Evolutionary conservation across 2,329 filamentous ascomycete genomes (phyloP), one percentile per base, ranked within the genome.

Genomic region (Gaeumannomyces sp.): DNA sequence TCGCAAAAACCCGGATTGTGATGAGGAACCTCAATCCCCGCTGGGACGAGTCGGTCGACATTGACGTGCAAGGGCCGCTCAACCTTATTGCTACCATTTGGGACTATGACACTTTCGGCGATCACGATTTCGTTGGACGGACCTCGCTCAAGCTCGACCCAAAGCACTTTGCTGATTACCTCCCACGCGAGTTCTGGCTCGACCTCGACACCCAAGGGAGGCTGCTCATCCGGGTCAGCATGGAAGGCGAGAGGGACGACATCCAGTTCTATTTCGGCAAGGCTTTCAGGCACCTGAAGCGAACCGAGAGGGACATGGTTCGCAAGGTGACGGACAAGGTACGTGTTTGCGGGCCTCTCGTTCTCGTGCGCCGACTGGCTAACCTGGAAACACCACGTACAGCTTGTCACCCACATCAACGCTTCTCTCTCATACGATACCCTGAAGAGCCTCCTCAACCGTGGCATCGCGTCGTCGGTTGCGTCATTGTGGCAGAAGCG

Each of bases 241-340:
- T 99, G 95, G 95, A 99, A 78, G 95, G 95, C 63, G 95, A 99
- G 78, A 86, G 95, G 68, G 95, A 99, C 74, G 95, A 99, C 74
- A 99, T 99, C 66, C 92, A 97, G 72, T 99, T 99, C 76, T 94
- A 97, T 73, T 98, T 98, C 76, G 95, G 93, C 71, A 98, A 97
- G 77, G 91, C 95, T 31, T 99, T 99, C 80, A 86, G 95, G 60
- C 92, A 94, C 66, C 82, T 99, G 70, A 98, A 98, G 81, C 87
- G 95, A 69, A 96, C 94, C 0, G 94, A 99, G 78, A 86, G 94
- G 72, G 95, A 99, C 76, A 99, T 99, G 95, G 96, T 96, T 64
- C 87, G 95, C 67, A 96, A 93, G 77, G 95, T 98, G 72, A 98
- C 95, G 10, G 95, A 98, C 79, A 99, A 99, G 88, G 92, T 93